Conservation (phyloP, 768 basidiomycete genomes). For the Hortiboletus campestris region DNA sequence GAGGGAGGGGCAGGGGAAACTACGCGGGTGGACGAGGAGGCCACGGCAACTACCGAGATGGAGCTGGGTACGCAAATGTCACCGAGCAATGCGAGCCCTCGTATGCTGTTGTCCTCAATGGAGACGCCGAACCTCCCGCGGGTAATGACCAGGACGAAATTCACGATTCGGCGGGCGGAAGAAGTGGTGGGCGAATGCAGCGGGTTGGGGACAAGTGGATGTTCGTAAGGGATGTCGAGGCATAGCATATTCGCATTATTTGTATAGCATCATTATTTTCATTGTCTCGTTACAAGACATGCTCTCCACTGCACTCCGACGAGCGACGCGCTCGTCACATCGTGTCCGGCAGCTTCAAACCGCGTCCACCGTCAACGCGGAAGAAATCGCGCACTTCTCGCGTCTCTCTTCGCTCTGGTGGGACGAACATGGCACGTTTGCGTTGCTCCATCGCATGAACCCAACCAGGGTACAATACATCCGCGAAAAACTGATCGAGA, state of each 20-base stretch:
- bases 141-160: constrained; percentile 2
- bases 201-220: constrained; percentile 71
- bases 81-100: constrained; percentile 35
- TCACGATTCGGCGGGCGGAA: constrained; percentile 6
- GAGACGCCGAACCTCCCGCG: constrained; percentile 31
- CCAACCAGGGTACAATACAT: constrained; percentile 84
- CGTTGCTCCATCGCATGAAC: constrained; percentile 91
- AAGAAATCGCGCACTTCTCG: constrained; percentile 89
- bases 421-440: constrained; percentile 91
- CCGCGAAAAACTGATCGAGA: constrained; percentile 68
- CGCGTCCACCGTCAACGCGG: constrained; percentile 53
- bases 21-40: constrained; percentile 30
- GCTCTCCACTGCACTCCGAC: constrained; percentile 22
- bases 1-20: constrained; percentile 40
- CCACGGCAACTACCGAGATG: constrained; percentile 51
- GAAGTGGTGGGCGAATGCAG: constrained; percentile 59
- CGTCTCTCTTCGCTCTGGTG: constrained; percentile 91
- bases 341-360: constrained; percentile 21
- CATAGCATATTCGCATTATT: constrained; percentile 20
- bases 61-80: constrained; percentile 17
- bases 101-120: constrained; percentile 61
- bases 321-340: constrained; percentile 8
- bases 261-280: constrained; percentile 19
- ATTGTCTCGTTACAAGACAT: not conserved
- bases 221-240: constrained; percentile 49